Conservation (phyloP, 108 stramenopile genomes). For the Fragilariopsis cylindrus region DNA sequence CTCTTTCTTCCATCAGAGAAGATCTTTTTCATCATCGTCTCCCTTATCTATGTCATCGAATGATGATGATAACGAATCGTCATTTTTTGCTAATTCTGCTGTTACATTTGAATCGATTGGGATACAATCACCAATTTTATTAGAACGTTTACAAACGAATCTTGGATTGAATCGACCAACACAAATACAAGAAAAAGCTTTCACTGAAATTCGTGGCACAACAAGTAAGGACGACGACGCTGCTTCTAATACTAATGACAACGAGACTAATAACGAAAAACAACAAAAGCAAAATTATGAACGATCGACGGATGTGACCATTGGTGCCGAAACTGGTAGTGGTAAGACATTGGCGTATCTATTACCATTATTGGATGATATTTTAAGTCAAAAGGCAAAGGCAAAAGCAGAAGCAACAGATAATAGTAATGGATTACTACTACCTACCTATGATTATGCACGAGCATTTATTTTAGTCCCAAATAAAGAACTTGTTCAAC, state of each 20-base stretch:
- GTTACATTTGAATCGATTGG: slow-evolving; percentile 67
- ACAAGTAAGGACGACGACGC: not conserved
- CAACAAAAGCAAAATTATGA: not conserved
- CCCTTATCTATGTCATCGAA: not conserved
- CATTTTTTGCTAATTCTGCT: slow-evolving; percentile 41
- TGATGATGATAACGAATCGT: slow-evolving; percentile 33
- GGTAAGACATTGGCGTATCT: slow-evolving; percentile 98
- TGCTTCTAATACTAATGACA: not conserved
- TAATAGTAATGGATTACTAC: not conserved
- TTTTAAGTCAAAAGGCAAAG: slow-evolving; percentile 56
- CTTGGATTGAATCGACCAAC: slow-evolving; percentile 58
- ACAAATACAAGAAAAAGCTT: slow-evolving; percentile 74
- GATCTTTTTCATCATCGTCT: not conserved
- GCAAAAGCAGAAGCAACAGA: slow-evolving; percentile 10
- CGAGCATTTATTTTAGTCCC: slow-evolving; percentile 84
- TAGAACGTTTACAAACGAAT: slow-evolving; percentile 53
- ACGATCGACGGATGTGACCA: slow-evolving; percentile 56
- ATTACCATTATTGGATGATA: slow-evolving; percentile 82
- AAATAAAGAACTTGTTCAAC: slow-evolving; percentile 88
- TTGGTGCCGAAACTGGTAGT: slow-evolving; percentile 93
- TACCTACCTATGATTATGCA: slow-evolving; percentile 72
- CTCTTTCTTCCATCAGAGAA: no score
- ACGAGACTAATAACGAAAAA: not conserved
- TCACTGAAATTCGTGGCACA: slow-evolving; percentile 39
- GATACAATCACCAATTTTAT: slow-evolving; percentile 59